phyloP scores from a whole-genome alignment of 352 stramenopile species.

The Globisporangium nunn region DNA sequence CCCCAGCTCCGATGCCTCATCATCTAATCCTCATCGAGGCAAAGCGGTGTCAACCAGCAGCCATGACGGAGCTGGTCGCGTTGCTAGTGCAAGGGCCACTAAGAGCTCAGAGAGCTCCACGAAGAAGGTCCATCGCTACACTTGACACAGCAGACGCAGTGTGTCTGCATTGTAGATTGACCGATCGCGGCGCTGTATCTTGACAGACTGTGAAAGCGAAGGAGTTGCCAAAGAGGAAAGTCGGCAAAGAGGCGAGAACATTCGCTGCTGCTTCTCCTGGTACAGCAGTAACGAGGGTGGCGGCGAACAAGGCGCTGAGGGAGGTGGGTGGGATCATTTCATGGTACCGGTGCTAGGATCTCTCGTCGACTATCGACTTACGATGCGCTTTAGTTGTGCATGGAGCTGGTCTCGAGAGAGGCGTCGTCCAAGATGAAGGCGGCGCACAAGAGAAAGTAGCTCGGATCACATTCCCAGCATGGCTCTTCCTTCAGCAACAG shows the following conservation, averaged over 20 bases:
- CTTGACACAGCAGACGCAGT: neutral
- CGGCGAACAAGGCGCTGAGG: constrained; percentile 9
- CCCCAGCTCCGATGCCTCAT: constrained; percentile 4
- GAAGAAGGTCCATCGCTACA: neutral
- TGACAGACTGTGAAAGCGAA: constrained; percentile 2
- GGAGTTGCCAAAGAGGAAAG: constrained; percentile 1
- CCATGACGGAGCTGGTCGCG: neutral
- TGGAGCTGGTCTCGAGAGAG: constrained; percentile 15
- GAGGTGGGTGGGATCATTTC: neutral
- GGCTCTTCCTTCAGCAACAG: constrained; percentile 24
- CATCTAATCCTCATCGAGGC: neutral
- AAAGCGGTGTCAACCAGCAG: neutral
- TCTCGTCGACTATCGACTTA: neutral
- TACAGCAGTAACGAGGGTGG: neutral
- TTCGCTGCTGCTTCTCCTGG: constrained; percentile 1
- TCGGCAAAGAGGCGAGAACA: neutral
- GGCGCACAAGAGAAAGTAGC: constrained; percentile 7
- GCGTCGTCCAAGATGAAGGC: constrained; percentile 9
- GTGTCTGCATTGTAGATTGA: neutral
- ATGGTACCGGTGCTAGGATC: too few species aligned
- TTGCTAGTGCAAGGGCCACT: neutral
- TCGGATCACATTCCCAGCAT: constrained; percentile 1
- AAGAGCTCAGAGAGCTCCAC: neutral
- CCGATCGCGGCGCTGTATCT: neutral
- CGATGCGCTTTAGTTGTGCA: constrained; percentile 4